Conservation (phyloP, 2,329 filamentous ascomycete species). For the Fusarium sp. region DNA sequence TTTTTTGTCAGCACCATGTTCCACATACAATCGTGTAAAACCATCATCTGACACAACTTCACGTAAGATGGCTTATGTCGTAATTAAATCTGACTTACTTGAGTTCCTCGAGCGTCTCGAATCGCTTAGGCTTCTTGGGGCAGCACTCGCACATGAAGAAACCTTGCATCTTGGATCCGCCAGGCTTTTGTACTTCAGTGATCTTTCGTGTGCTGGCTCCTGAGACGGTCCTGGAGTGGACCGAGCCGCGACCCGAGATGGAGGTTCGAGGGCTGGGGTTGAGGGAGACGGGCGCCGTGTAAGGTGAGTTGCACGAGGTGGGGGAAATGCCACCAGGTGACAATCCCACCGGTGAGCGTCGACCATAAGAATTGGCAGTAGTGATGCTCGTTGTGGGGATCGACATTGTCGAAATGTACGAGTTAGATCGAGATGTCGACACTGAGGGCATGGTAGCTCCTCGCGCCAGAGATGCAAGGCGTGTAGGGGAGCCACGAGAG, state of each 20-base stretch:
- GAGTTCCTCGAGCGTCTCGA: constrained; percentile 37
- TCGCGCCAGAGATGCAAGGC: constrained; percentile 61
- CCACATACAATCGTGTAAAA: neutral
- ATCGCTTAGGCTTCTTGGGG: constrained; percentile 39
- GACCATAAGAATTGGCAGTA: constrained; percentile 59
- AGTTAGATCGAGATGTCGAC: constrained; percentile 58
- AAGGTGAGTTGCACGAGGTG: constrained; percentile 63
- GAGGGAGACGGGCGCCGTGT: constrained; percentile 61
- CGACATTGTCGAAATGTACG: constrained; percentile 61
- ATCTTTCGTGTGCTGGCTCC: constrained; percentile 65
- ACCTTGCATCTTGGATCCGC: constrained; percentile 39
- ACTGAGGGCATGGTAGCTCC: constrained; percentile 58
- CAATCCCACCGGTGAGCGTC: constrained; percentile 59
- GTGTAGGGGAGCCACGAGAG: constrained; percentile 65
- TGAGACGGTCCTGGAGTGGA: constrained; percentile 61
- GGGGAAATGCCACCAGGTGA: constrained; percentile 66
- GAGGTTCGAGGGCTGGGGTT: constrained; percentile 63
- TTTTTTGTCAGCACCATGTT: constrained; percentile 40
- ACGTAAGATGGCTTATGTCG: constrained; percentile 12
- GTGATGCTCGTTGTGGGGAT: constrained; percentile 57
- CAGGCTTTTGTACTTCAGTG: constrained; percentile 61
- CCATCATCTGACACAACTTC: constrained; percentile 17
- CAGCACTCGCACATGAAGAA: constrained; percentile 42
- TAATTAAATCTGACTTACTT: constrained; percentile 31
- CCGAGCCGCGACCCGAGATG: constrained; percentile 53